A percentile compares a stretch with the other conserved stretches of the same genome.
Conservation (phyloP, 805 yeast genomes). For the Saturnispora zaruensis region DNA sequence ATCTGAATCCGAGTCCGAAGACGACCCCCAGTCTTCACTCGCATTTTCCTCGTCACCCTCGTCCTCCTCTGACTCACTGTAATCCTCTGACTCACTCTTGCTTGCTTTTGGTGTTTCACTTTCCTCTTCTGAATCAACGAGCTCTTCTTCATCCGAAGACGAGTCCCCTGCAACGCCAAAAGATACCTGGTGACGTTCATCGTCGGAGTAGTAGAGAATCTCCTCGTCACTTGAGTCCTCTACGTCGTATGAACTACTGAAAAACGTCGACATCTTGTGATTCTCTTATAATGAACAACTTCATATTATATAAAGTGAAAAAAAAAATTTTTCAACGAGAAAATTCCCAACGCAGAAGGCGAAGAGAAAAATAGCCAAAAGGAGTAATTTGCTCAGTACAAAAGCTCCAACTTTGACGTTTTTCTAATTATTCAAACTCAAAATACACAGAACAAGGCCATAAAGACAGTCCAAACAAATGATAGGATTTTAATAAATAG, state of each 20-base stretch:
- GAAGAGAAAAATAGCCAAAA: not conserved
- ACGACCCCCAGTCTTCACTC: slow-evolving; percentile 11
- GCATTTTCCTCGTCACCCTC: slow-evolving; percentile 16
- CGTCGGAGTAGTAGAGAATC: slow-evolving; percentile 50
- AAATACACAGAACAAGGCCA: no score
- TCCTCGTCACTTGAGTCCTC: slow-evolving; percentile 45
- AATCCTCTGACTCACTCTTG: slow-evolving; percentile 14
- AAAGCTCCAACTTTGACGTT: not conserved
- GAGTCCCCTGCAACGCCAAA: slow-evolving; percentile 8
- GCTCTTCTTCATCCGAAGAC: slow-evolving; percentile 31
- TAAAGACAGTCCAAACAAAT: no score
- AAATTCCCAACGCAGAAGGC: not conserved
- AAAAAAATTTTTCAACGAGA: slow-evolving; percentile 4
- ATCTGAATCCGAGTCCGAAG: slow-evolving; percentile 22
- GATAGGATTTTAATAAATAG: not conserved
- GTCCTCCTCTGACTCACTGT: slow-evolving; percentile 9
- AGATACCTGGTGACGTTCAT: slow-evolving; percentile 37
- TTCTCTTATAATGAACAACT: not conserved
- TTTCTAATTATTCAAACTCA: not conserved
- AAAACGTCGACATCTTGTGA: slow-evolving; percentile 77
- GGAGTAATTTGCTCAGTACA: not conserved
- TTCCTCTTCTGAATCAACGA: slow-evolving; percentile 16
- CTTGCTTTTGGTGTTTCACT: slow-evolving; percentile 11
- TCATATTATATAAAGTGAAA: not conserved
- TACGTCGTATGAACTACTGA: slow-evolving; percentile 52